A percentile compares a stretch with the other conserved stretches of the same genome.
These are phyloP conservation scores for Fragosphaeria purpurea DNA, from an alignment of 2,329 filamentous ascomycete genomes.

Conservation along the genomic window DNA sequence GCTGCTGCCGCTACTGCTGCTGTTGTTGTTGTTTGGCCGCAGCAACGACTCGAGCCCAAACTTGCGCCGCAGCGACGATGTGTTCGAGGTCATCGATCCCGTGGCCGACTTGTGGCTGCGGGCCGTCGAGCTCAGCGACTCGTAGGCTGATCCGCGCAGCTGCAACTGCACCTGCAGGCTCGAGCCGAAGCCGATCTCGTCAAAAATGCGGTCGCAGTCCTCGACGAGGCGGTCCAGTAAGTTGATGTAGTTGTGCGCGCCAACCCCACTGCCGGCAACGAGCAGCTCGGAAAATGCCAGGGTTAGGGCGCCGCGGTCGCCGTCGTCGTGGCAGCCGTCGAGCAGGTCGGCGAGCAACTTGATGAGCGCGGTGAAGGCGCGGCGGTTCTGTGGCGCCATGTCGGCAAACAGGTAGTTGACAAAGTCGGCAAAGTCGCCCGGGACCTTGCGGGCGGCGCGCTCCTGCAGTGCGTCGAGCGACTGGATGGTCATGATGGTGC, in stretches of 20 bases:
- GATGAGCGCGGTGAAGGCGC: conserved; percentile 74
- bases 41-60: conserved; percentile 71
- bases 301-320: conserved; percentile 79
- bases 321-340: conserved; percentile 83
- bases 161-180: conserved; percentile 35
- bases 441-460: conserved; percentile 53
- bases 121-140: conserved; percentile 49
- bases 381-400: conserved; percentile 59
- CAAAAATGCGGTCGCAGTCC: conserved; percentile 82
- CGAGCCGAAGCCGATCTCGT: conserved; percentile 39
- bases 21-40: conserved; percentile 47
- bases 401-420: conserved; percentile 54
- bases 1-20: conserved; percentile 41
- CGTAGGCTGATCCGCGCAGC: conserved; percentile 45
- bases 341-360: conserved; percentile 79
- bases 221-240: conserved; percentile 81
- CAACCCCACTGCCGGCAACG: conserved; percentile 53
- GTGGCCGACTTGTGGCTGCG: conserved; percentile 47
- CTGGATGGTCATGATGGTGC: conserved; percentile 65
- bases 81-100: conserved; percentile 74
- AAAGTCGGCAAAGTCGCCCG: conserved; percentile 63
- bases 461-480: conserved; percentile 66
- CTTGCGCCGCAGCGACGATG: conserved; percentile 73
- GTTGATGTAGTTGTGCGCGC: conserved; percentile 76
- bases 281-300: conserved; percentile 82